phyloP scores from a whole-genome alignment of 495 filamentous ascomycete genomes.

The Lineolata rhizophorae region DNA sequence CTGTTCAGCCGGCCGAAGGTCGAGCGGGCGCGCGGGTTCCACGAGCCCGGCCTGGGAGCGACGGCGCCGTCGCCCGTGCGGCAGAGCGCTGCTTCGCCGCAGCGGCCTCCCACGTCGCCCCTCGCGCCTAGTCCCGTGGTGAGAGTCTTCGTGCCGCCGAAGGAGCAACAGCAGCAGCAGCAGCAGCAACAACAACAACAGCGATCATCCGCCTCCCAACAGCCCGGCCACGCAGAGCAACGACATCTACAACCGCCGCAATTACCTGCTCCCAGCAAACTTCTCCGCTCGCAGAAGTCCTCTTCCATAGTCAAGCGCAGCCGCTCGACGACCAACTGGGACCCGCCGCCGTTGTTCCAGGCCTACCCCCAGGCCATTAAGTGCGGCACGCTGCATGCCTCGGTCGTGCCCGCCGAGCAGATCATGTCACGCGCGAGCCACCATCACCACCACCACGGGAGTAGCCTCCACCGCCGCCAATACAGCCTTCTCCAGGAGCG shows the following conservation, averaged over 20 bases:
- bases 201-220: too few species aligned
- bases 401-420: constrained; percentile 28
- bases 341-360: constrained; percentile 67
- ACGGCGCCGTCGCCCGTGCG: too few species aligned
- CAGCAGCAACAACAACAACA: constrained; percentile 4
- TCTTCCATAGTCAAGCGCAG: too few species aligned
- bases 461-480: constrained; percentile 23
- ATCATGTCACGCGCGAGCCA: constrained; percentile 43
- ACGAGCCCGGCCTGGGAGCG: constrained; percentile 14
- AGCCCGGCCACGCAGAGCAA: constrained; percentile 3
- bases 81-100: too few species aligned
- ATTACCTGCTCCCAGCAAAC: neutral
- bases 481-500: constrained; percentile 22
- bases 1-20: constrained; percentile 22
- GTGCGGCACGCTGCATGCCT: constrained; percentile 27
- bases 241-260: constrained; percentile 7
- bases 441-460: too few species aligned
- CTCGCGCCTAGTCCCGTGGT: too few species aligned
- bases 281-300: neutral
- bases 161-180: constrained; percentile 4
- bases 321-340: constrained; percentile 29
- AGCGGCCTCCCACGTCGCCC: too few species aligned
- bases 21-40: constrained; percentile 17
- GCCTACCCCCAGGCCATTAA: constrained; percentile 71
- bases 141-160: constrained; percentile 9